Conservation (phyloP, 805 yeast genomes). For the Saturnispora sanitii region DNA sequence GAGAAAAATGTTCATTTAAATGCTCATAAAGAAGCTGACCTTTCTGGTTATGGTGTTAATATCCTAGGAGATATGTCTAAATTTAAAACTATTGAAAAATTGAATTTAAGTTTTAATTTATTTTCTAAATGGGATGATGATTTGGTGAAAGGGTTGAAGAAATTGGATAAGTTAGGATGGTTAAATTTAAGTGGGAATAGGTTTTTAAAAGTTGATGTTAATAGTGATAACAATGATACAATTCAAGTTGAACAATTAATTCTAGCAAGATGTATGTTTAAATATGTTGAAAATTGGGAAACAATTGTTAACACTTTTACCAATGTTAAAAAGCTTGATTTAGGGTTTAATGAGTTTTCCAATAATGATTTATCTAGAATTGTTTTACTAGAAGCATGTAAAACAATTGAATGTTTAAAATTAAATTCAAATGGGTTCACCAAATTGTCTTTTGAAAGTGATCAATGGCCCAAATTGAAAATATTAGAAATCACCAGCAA, state of each 20-base stretch:
- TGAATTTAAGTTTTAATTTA: constrained; percentile 3
- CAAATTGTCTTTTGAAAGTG: not conserved
- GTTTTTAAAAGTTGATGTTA: constrained; percentile 19
- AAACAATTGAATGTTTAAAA: not conserved
- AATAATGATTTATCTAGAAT: constrained; percentile 1
- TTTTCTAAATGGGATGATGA: not conserved
- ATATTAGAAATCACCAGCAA: not conserved
- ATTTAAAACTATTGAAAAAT: constrained; percentile 11
- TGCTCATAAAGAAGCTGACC: constrained; percentile 22
- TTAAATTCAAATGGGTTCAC: constrained; percentile 1
- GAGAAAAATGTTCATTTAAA: not conserved
- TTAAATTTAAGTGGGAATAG: constrained; percentile 50
- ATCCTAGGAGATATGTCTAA: constrained; percentile 39
- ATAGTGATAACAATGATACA: not conserved
- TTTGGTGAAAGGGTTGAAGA: constrained; percentile 25
- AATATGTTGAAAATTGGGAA: not conserved
- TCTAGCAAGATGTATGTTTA: constrained; percentile 4
- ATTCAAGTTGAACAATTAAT: not conserved
- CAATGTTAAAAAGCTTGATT: constrained; percentile 35
- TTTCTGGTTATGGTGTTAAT: constrained; percentile 2
- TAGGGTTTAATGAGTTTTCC: constrained; percentile 9
- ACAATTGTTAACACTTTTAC: constrained; percentile 22
- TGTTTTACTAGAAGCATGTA: not conserved
- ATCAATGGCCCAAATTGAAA: not conserved
- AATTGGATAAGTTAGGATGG: constrained; percentile 26